Evolutionary conservation across 805 yeast genomes (phyloP), one percentile per base, ranked within the genome.

Genomic region (Candida maris): DNA sequence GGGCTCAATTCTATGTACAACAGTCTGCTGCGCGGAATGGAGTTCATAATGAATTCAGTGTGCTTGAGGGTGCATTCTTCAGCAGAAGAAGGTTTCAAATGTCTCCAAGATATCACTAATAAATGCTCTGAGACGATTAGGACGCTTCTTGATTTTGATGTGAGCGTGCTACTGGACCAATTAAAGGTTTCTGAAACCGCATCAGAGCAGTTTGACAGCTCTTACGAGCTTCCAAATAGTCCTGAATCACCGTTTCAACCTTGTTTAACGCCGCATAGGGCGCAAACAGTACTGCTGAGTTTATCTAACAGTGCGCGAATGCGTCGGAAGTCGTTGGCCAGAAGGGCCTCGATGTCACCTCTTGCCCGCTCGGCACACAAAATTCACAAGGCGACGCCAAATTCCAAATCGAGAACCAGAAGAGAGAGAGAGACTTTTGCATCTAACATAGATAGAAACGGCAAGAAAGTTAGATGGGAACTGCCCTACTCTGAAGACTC

Each of bases 401-500:
- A 8, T 37, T 18, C 38, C n/a, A 35, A 37, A 14, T 6, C 32
- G 6, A 19, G 35, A 23, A 30, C 19, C 16, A 34, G 44, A 34
- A 32, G 34, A 4, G 9, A 30, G 2, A 24, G 42, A 3, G 46
- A 45, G 12, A n/a, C 25, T 3, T n/a, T 34, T 8, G 19, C 28
- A 4, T 8, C 10, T 12, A 25, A 33, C 5, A 32, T 24, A 2
- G 30, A 28, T 17, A 63, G 58, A 39, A 46, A 48, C 8, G 30
- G 54, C 9, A 70, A 70, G 35, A 70, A 64, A 39, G 77, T 73
- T 2, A 62, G 75, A 42, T 71, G 75, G 73, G 67, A 66, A 39
- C 63, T 64, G 9, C 69, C 68, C 2, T 32, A 39, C 19, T 38
- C 38, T 3, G 45, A 35, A 8, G 45, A 45, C n/a, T 42, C 48